These are phyloP conservation scores for Cicer pinnatifidum DNA, from an alignment of 306 rosid species.

Conservation along the genomic window DNA sequence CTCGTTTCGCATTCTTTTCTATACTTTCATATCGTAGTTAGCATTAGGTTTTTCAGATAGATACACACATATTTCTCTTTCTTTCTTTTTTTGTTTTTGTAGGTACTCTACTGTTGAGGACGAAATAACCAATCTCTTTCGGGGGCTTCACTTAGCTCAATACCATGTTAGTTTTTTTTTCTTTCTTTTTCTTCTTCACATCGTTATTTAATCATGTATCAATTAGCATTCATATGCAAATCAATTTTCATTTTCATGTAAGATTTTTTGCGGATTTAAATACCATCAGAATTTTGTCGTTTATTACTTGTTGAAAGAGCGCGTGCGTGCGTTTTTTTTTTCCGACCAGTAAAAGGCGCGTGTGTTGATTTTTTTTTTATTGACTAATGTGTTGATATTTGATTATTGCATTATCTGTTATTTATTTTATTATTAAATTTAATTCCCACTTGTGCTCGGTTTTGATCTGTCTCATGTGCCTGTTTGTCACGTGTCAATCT, in stretches of 20 bases:
- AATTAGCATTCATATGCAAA: not conserved
- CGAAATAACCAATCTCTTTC: slow-evolving; percentile 7
- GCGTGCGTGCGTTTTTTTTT: not conserved
- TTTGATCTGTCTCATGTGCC: slow-evolving; percentile 56
- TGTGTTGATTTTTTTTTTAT: not conserved
- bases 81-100: slow-evolving; percentile 7
- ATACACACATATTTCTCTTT: not conserved
- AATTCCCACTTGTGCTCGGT: not conserved
- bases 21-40: slow-evolving; percentile 18
- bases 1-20: slow-evolving; percentile 5
- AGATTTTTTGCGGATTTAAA: not conserved
- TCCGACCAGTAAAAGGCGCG: not conserved
- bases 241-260: slow-evolving; percentile 20
- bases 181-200: slow-evolving; percentile 7
- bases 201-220: not conserved
- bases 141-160: slow-evolving; percentile 34
- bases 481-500: slow-evolving; percentile 22
- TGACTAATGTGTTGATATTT: not conserved
- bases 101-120: slow-evolving; percentile 35
- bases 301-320: not conserved
- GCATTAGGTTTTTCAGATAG: slow-evolving; percentile 41
- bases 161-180: slow-evolving; percentile 46
- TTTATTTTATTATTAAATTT: not conserved
- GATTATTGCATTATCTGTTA: not conserved
- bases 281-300: not conserved